phyloP scores from a whole-genome alignment of 768 basidiomycete genomes.

The Dacryopinax primogenitus region DNA sequence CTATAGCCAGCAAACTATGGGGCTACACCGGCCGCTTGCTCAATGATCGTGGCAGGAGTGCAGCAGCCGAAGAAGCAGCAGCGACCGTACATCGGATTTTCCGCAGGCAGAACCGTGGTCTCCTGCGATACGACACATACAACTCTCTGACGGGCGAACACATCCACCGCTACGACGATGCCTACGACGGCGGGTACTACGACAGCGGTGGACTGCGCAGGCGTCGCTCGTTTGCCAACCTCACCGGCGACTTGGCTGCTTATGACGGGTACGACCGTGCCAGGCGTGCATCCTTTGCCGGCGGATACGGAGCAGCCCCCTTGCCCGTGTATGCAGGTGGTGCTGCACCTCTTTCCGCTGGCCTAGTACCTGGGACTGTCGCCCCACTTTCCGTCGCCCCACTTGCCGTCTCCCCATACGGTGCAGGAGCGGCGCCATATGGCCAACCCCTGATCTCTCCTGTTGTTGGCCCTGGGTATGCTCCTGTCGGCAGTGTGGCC shows the following conservation, averaged over 20 bases:
- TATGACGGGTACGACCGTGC: background rate
- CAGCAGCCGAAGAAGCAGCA: background rate
- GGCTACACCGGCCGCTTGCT: constrained; percentile 1
- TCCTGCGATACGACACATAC: constrained; percentile 4
- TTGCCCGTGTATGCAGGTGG: background rate
- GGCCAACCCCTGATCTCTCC: background rate
- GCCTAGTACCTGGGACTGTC: background rate
- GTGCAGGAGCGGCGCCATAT: background rate
- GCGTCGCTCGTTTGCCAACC: background rate
- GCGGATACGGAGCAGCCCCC: background rate
- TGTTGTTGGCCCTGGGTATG: no score
- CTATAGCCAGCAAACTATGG: background rate
- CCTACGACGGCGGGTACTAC: background rate
- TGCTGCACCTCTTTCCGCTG: background rate
- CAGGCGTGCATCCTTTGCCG: background rate
- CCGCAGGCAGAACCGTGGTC: background rate
- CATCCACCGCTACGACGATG: background rate
- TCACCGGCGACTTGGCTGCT: background rate
- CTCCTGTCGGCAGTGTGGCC: no score
- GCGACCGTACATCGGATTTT: background rate
- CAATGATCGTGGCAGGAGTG: background rate
- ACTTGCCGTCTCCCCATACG: no score
- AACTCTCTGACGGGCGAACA: constrained; percentile 6
- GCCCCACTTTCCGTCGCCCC: no score
- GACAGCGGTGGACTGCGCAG: background rate